Conservation (phyloP, 2,329 filamentous ascomycete species). For the Trichophaea hybrida region DNA sequence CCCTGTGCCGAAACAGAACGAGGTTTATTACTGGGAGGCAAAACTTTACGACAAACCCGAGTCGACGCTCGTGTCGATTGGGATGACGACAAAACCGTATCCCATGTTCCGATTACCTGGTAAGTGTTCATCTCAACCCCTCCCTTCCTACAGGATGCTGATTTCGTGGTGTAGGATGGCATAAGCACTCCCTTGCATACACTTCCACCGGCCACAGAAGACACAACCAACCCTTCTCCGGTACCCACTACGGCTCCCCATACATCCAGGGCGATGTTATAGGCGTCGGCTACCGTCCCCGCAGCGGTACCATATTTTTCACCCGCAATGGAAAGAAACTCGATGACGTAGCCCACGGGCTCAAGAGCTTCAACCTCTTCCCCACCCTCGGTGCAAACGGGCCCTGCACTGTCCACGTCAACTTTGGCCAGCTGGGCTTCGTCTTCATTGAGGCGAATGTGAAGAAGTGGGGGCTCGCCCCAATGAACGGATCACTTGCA, state of each 20-base stretch:
- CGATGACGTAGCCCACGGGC: conserved; percentile 81
- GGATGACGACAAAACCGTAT: conserved; percentile 93
- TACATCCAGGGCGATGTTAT: conserved; percentile 91
- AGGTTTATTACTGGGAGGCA: conserved; percentile 98
- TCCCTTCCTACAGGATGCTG: conserved; percentile 5
- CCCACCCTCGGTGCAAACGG: conserved; percentile 93
- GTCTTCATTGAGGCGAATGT: conserved; percentile 99
- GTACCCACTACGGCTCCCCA: conserved; percentile 65
- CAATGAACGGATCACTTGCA: conserved; percentile 86
- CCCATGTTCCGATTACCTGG: conserved; percentile 86
- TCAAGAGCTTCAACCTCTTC: conserved; percentile 95
- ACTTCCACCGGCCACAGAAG: conserved; percentile 73
- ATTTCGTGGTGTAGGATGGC: conserved; percentile 45
- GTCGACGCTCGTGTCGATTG: conserved; percentile 70
- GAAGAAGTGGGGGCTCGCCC: conserved; percentile 97
- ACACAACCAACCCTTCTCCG: conserved; percentile 80
- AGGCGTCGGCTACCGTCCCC: conserved; percentile 84
- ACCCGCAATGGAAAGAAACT: conserved; percentile 96
- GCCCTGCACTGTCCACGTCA: conserved; percentile 83
- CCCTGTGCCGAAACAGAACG: conserved; percentile 94
- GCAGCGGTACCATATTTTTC: conserved; percentile 92
- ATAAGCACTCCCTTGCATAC: conserved; percentile 87
- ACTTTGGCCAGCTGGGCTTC: conserved; percentile 94
- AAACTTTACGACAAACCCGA: conserved; percentile 98
- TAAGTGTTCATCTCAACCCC: conserved; percentile 35